Conservation (phyloP, 331 rosid species). For the Telfairia occidentalis region DNA sequence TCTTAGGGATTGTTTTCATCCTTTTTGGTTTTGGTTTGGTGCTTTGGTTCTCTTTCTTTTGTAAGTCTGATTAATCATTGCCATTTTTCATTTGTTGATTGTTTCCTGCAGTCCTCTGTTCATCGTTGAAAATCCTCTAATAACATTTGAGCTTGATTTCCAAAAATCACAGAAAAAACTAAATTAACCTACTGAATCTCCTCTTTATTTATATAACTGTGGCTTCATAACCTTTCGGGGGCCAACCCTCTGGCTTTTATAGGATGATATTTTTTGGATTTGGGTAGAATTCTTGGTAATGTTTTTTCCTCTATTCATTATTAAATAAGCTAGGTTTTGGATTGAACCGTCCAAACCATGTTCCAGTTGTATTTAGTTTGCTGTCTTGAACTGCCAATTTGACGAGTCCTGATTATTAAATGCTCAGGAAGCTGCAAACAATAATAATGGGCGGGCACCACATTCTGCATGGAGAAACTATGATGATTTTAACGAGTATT, state of each 20-base stretch:
- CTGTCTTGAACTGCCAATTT: neutral
- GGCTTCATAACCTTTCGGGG: neutral
- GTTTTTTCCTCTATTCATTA: neutral
- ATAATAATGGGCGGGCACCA: conserved; percentile 73
- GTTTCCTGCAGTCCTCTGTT: neutral
- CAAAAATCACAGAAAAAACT: neutral
- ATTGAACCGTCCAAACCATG: neutral
- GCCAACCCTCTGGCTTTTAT: neutral
- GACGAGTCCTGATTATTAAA: neutral
- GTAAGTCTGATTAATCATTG: no score
- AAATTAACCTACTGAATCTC: neutral
- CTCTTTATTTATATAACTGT: neutral
- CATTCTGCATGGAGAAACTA: conserved; percentile 99
- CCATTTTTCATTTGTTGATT: no score
- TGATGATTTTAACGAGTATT: conserved; percentile 89
- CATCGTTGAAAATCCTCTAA: neutral
- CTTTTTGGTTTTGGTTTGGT: neutral
- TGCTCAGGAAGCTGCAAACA: conserved; percentile 75
- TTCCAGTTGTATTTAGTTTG: neutral
- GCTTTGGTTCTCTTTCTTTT: neutral
- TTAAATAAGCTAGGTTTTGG: neutral
- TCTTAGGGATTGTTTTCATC: neutral
- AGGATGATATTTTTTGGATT: neutral
- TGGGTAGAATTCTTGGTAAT: neutral
- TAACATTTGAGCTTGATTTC: neutral